These are phyloP conservation scores for Phytopythium boreale DNA, from an alignment of 352 stramenopile species.

Conservation along the genomic window DNA sequence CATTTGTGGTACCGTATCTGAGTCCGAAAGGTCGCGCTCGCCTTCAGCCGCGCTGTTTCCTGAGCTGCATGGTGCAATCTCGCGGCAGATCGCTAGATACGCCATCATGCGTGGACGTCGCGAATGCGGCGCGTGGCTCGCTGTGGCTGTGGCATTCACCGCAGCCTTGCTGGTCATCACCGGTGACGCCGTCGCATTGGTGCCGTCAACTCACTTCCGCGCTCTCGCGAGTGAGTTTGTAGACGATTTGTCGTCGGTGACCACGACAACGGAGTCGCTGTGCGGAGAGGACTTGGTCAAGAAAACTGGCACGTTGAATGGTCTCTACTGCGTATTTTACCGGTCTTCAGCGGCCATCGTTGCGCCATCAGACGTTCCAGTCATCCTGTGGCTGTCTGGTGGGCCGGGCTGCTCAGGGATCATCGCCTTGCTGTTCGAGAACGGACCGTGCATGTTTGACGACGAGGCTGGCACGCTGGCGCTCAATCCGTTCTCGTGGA, in stretches of 20 bases:
- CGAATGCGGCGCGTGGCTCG: not conserved
- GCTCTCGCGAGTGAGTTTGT: constrained; percentile 28
- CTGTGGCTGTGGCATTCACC: not conserved
- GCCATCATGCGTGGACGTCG: not conserved
- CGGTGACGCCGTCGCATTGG: not conserved
- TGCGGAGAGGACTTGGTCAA: constrained; percentile 61
- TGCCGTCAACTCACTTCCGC: constrained; percentile 1
- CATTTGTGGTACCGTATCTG: too few relatives aligned
- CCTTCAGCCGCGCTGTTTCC: not conserved
- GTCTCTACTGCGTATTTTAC: constrained; percentile 77
- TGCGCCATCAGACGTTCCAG: constrained; percentile 33
- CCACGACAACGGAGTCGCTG: constrained; percentile 26
- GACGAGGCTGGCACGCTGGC: constrained; percentile 43
- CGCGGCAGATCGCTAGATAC: not conserved
- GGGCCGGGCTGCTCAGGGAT: constrained; percentile 94
- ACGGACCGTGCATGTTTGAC: constrained; percentile 93
- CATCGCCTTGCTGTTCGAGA: constrained; percentile 93
- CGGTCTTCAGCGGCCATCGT: constrained; percentile 27
- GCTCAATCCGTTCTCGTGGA: constrained; percentile 95
- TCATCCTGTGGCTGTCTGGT: constrained; percentile 97
- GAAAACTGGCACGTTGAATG: constrained; percentile 58
- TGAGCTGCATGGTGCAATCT: not conserved
- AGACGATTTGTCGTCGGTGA: not conserved
- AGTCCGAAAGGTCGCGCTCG: not conserved
- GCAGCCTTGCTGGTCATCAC: not conserved